These are phyloP conservation scores for Plasmodiophora brassicae DNA, from an alignment of 208 protist genomes.

Conservation along the genomic window DNA sequence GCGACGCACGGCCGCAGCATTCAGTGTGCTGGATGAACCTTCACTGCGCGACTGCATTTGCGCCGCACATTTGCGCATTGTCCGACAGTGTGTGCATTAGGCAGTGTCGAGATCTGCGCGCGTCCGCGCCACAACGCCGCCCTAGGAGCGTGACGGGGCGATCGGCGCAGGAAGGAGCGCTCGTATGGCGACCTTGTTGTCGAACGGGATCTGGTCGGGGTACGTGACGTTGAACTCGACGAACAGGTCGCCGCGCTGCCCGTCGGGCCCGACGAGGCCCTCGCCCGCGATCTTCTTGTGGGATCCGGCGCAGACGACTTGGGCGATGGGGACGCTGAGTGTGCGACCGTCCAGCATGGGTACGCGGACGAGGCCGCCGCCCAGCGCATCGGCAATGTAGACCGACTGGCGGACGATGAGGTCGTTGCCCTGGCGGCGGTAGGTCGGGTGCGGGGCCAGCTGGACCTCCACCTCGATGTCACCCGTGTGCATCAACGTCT, in stretches of 20 bases:
- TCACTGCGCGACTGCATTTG: too few relatives aligned
- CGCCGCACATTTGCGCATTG: too few relatives aligned
- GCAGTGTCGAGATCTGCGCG: too few relatives aligned
- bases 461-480: slow-evolving; percentile 3
- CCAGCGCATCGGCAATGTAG: neutral
- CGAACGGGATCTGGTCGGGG: neutral
- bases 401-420: neutral
- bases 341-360: neutral
- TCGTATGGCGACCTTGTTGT: neutral
- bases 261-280: neutral
- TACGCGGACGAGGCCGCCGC: neutral
- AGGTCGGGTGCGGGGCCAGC: neutral
- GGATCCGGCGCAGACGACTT: neutral
- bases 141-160: too few relatives aligned
- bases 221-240: neutral
- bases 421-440: neutral
- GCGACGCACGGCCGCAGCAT: too few relatives aligned
- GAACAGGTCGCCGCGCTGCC: neutral
- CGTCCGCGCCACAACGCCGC: too few relatives aligned
- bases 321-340: neutral
- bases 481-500: neutral
- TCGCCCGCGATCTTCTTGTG: neutral
- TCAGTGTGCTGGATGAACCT: too few relatives aligned
- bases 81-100: too few relatives aligned
- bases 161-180: neutral